Conservation (phyloP, 2,329 filamentous ascomycete species). For the Scortechinia acanthostroma region DNA sequence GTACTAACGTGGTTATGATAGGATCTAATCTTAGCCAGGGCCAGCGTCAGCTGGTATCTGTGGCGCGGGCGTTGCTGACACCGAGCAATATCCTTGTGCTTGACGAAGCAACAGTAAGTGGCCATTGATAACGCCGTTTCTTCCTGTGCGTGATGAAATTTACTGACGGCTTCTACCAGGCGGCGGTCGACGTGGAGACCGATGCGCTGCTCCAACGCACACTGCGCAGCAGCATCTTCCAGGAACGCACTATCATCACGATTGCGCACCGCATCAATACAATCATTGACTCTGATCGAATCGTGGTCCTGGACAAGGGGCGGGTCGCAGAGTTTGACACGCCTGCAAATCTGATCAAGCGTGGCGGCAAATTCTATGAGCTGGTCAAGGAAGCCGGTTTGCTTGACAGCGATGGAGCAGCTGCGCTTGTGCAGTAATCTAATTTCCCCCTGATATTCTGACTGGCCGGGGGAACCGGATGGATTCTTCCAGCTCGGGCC, state of each 20-base stretch:
- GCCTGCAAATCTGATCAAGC: conserved; percentile 52
- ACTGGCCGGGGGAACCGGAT: too few relatives aligned
- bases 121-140: neutral
- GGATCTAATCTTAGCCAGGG: conserved; percentile 69
- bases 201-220: conserved; percentile 26
- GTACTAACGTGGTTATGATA: conserved; percentile 13
- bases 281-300: conserved; percentile 57
- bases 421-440: neutral
- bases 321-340: conserved; percentile 66
- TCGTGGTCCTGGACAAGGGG: conserved; percentile 65
- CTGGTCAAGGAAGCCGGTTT: conserved; percentile 65
- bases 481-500: too few relatives aligned
- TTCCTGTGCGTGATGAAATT: neutral
- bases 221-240: conserved; percentile 35
- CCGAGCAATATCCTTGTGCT: conserved; percentile 71
- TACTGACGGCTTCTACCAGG: conserved; percentile 12
- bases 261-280: conserved; percentile 75
- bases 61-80: conserved; percentile 68
- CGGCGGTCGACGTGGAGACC: conserved; percentile 30
- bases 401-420: conserved; percentile 2
- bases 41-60: conserved; percentile 65
- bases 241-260: conserved; percentile 69
- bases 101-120: conserved; percentile 57
- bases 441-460: too few relatives aligned
- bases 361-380: conserved; percentile 62